Evolutionary conservation across 2,329 filamentous ascomycete species (phyloP).

Genomic region (Didymellaceae sp.): DNA sequence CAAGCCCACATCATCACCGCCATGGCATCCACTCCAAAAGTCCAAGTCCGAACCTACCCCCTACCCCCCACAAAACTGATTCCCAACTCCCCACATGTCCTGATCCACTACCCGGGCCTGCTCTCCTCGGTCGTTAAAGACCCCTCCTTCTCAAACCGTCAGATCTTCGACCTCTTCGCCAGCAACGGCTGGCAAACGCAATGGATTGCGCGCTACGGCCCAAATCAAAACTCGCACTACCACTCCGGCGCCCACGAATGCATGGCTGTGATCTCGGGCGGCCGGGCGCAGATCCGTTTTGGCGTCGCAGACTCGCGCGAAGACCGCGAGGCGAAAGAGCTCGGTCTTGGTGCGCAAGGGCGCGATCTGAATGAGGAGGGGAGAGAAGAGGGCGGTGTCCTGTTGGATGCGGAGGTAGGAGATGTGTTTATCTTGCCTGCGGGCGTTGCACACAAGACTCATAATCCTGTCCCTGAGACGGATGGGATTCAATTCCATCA

Average conservation of each 20-base stretch:
- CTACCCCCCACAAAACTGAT: constrained; percentile 43
- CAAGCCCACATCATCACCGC: background rate
- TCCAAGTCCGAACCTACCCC: constrained; percentile 28
- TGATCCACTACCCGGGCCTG: constrained; percentile 61
- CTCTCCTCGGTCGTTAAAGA: constrained; percentile 38
- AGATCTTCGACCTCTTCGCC: constrained; percentile 55
- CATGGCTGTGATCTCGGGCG: constrained; percentile 63
- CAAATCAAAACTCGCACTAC: constrained; percentile 63
- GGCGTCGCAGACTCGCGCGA: constrained; percentile 56
- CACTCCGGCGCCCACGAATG: constrained; percentile 64
- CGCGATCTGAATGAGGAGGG: constrained; percentile 49
- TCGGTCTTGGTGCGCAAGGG: constrained; percentile 27
- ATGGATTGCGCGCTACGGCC: constrained; percentile 65
- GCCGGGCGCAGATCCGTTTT: constrained; percentile 59
- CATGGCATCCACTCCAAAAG: background rate
- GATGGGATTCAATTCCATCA: constrained; percentile 52
- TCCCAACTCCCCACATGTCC: constrained; percentile 53
- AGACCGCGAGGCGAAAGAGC: constrained; percentile 19
- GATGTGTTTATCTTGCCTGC: constrained; percentile 67
- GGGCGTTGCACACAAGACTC: constrained; percentile 63
- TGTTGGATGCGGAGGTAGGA: constrained; percentile 57
- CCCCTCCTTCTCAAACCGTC: constrained; percentile 31
- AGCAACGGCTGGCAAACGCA: constrained; percentile 60
- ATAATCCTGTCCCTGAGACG: constrained; percentile 49
- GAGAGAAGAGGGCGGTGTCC: constrained; percentile 57